These are phyloP conservation scores for Paecilomyces formosus DNA, from an alignment of 2,329 filamentous ascomycete genomes.

Conservation along the genomic window DNA sequence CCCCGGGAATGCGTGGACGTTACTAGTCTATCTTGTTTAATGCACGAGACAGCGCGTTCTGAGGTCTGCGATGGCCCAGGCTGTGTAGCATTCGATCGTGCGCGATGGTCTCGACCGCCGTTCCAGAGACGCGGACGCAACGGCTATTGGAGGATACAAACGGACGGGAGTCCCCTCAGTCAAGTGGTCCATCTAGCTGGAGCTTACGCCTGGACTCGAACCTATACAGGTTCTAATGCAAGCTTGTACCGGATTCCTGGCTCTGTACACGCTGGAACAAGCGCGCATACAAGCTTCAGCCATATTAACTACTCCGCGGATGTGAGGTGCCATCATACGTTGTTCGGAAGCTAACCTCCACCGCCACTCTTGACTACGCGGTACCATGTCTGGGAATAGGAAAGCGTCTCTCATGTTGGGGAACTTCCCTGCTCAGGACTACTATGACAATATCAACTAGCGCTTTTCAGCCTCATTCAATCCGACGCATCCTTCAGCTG, in stretches of 20 bases:
- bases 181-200: not conserved
- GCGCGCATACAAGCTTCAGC: not conserved
- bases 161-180: not conserved
- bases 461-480: not conserved
- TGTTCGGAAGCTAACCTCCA: not conserved
- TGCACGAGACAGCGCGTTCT: not conserved
- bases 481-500: not conserved
- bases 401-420: not conserved
- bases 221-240: not conserved
- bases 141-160: not conserved
- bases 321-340: too few relatives aligned
- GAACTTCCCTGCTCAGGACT: not conserved
- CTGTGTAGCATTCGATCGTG: not conserved
- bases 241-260: not conserved
- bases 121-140: not conserved
- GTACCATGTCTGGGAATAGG: not conserved
- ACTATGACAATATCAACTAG: not conserved
- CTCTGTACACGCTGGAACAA: not conserved
- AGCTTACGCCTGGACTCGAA: not conserved
- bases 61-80: not conserved
- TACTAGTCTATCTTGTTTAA: not conserved
- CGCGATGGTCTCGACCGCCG: not conserved
- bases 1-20: not conserved
- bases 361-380: not conserved
- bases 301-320: not conserved